Evolutionary conservation across 257 asterid species (phyloP), one percentile per base, ranked within the genome.

Genomic region (Ballota nigra): DNA sequence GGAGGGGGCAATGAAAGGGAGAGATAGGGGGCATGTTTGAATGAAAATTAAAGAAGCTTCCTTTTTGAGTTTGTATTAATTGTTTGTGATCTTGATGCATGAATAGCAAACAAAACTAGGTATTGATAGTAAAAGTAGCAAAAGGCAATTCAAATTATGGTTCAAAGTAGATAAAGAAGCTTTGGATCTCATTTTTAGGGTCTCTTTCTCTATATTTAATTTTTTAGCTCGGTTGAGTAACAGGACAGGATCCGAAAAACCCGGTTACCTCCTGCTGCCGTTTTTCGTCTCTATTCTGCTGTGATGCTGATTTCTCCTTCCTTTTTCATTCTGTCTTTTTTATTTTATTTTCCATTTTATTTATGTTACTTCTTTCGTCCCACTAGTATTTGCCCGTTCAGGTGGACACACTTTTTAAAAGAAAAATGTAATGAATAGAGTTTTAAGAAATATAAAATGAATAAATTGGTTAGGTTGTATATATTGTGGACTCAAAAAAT

Each of bases 221-320:
- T 51, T 43, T 13, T 3, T 3, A 38, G 45, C 45, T 38, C 2
- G 11, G 12, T 73, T 13, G 33, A 22, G 73, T 8, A 7, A 8
- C 11, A 4, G 73, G 80, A 81, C 85, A 81, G 47, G 85, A 81
- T 81, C 85, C 85, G 85, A 36, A 10, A 66, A 74, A 77, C 3
- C 72, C 85, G 83, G 78, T 63, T 18, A 63, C 1, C 19, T 73
- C 74, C 74, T 56, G 66, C 72, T 45, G 36, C 29, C 75, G 43
- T 55, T n/a, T 72, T 77, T 33, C 68, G 76, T 75, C 76, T 63
- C 22, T 40, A 75, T 75, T 71, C 60, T 45, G 29, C n/a, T 71
- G 26, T 10, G 20, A 22, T 53, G 22, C 3, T 62, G 52, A 63
- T 24, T 51, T 36, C 56, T n/a, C 40, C 29, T 36, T 7, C 36